These are phyloP conservation scores for Comarum palustre DNA, from an alignment of 306 rosid species.

Conservation along the genomic window DNA sequence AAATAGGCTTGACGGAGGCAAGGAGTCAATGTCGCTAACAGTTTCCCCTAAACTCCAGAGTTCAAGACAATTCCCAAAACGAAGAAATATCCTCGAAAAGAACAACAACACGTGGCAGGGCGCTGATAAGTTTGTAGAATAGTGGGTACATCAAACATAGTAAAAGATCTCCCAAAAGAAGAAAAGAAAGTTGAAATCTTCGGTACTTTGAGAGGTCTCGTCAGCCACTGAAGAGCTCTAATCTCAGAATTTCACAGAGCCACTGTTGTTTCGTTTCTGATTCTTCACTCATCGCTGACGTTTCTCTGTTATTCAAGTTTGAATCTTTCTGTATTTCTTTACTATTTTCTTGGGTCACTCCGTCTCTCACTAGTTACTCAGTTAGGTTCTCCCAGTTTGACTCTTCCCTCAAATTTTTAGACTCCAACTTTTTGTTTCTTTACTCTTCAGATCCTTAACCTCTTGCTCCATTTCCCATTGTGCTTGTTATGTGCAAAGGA, in stretches of 20 bases:
- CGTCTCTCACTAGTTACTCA: not conserved
- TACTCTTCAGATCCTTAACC: conserved; percentile 25
- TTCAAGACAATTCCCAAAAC: not conserved
- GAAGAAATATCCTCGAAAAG: not conserved
- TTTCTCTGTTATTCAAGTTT: conserved; percentile 10
- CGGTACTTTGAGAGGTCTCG: not conserved
- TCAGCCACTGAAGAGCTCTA: conserved; percentile 8
- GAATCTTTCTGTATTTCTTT: not conserved
- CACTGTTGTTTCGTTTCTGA: not conserved
- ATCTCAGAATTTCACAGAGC: not conserved
- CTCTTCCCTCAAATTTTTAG: not conserved
- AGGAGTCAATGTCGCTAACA: too few species aligned
- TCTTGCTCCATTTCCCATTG: conserved; percentile 11
- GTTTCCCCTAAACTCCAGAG: not conserved
- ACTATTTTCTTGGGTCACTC: not conserved
- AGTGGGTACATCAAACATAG: not conserved
- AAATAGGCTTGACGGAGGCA: too few species aligned
- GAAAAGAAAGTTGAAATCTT: not conserved
- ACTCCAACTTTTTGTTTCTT: not conserved
- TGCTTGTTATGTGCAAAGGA: not conserved
- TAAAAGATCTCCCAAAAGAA: not conserved
- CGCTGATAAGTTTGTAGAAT: not conserved
- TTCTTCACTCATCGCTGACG: not conserved
- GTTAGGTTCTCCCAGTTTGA: conserved; percentile 1
- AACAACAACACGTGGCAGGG: not conserved